phyloP scores from a whole-genome alignment of 257 asterid species.

The Capsicum baccatum region DNA sequence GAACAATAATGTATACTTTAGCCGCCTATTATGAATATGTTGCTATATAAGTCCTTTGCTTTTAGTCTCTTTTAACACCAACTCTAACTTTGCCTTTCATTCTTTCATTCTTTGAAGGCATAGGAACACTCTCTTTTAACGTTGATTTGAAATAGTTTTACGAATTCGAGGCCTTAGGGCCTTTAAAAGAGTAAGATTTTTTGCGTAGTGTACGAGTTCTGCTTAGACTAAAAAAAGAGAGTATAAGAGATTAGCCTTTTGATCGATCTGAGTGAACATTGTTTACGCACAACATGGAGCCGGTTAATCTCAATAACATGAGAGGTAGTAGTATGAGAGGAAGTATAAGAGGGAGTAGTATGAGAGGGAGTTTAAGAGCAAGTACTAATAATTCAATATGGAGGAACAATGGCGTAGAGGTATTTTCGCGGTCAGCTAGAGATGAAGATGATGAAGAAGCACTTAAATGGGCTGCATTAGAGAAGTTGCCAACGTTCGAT shows the following conservation, averaged over 20 bases:
- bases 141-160: neutral
- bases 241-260: conserved; percentile 5
- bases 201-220: neutral
- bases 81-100: conserved; percentile 15
- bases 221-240: neutral
- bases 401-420: conserved; percentile 22
- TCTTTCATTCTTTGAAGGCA: neutral
- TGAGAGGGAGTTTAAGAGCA: conserved; percentile 29
- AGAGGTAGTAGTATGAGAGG: conserved; percentile 7
- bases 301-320: neutral
- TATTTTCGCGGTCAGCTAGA: conserved; percentile 55
- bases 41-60: neutral
- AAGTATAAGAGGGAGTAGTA: conserved; percentile 20
- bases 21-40: neutral
- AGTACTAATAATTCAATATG: conserved; percentile 20
- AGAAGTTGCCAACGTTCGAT: conserved; percentile 69
- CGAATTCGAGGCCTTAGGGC: neutral
- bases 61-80: neutral
- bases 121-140: neutral
- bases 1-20: neutral
- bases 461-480: conserved; percentile 70
- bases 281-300: conserved; percentile 13
- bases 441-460: conserved; percentile 78
- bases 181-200: neutral
- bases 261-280: neutral